phyloP scores from a whole-genome alignment of 768 basidiomycete species.

The Lyophyllum decastes region DNA sequence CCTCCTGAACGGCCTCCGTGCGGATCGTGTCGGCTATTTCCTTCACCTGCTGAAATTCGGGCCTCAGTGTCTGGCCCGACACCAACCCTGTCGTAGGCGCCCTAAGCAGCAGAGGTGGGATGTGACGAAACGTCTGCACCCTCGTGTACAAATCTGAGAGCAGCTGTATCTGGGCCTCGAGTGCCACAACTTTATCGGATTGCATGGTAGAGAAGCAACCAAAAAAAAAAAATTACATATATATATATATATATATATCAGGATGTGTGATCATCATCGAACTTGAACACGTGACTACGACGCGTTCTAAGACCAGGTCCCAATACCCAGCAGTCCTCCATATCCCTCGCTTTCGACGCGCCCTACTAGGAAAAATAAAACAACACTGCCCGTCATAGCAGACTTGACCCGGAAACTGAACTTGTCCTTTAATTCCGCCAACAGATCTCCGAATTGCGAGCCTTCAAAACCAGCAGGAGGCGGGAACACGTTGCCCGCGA shows the following conservation, averaged over 20 bases:
- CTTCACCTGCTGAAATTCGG: slow-evolving; percentile 48
- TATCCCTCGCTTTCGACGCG: slow-evolving; percentile 27
- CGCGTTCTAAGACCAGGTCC: slow-evolving; percentile 28
- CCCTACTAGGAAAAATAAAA: slow-evolving; percentile 42
- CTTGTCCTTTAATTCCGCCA: slow-evolving; percentile 17
- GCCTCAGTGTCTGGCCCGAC: slow-evolving; percentile 25
- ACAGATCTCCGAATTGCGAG: slow-evolving; percentile 5
- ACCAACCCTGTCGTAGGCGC: slow-evolving; percentile 30
- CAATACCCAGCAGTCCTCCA: slow-evolving; percentile 37
- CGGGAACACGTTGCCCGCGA: not conserved
- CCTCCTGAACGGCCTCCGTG: slow-evolving; percentile 58
- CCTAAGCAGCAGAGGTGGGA: slow-evolving; percentile 46
- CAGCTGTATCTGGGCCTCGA: slow-evolving; percentile 46
- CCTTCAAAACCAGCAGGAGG: not conserved
- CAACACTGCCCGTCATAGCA: slow-evolving; percentile 21
- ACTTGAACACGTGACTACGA: slow-evolving; percentile 10
- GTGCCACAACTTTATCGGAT: slow-evolving; percentile 13
- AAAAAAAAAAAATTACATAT: no score
- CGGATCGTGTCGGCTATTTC: slow-evolving; percentile 48
- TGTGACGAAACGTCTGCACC: slow-evolving; percentile 44
- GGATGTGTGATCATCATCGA: not conserved
- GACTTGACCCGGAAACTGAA: slow-evolving; percentile 28
- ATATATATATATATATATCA: no score
- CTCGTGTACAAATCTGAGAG: slow-evolving; percentile 47
- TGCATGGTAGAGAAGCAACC: slow-evolving; percentile 11